Conservation (phyloP, 2,329 filamentous ascomycete species). For the Neocucurbitaria cava region DNA sequence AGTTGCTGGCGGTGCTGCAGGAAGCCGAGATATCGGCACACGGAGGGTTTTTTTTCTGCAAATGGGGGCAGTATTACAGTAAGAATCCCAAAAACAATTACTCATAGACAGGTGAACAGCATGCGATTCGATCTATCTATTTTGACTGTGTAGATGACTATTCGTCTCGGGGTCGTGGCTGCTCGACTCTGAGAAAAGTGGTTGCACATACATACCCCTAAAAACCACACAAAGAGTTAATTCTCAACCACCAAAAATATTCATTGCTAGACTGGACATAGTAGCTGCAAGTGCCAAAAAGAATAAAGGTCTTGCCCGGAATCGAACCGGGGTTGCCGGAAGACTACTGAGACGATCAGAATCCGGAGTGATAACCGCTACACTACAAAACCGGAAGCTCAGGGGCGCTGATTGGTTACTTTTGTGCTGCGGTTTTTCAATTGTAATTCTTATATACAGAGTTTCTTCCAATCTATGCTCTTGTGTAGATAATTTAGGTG, state of each 20-base stretch:
- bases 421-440: neutral
- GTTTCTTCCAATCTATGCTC: neutral
- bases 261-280: too few species aligned
- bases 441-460: neutral
- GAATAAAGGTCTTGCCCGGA: constrained; percentile 7
- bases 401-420: neutral
- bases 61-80: too few species aligned
- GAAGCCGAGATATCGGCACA: neutral
- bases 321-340: constrained; percentile 9
- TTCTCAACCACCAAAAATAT: too few species aligned
- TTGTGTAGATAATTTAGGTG: neutral
- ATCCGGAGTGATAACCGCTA: constrained; percentile 11
- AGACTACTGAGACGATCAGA: constrained; percentile 5
- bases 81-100: too few species aligned
- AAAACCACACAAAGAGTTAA: too few species aligned
- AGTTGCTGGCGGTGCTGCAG: neutral
- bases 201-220: too few species aligned
- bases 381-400: constrained; percentile 8
- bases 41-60: too few species aligned
- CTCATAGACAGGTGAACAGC: too few species aligned
- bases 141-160: too few species aligned
- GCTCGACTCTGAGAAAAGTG: too few species aligned
- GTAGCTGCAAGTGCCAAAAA: neutral
- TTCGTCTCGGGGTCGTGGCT: too few species aligned
- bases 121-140: too few species aligned